Base-by-base conservation (phyloP, 768 basidiomycete genomes). In the Amanita molliuscula region DNA sequence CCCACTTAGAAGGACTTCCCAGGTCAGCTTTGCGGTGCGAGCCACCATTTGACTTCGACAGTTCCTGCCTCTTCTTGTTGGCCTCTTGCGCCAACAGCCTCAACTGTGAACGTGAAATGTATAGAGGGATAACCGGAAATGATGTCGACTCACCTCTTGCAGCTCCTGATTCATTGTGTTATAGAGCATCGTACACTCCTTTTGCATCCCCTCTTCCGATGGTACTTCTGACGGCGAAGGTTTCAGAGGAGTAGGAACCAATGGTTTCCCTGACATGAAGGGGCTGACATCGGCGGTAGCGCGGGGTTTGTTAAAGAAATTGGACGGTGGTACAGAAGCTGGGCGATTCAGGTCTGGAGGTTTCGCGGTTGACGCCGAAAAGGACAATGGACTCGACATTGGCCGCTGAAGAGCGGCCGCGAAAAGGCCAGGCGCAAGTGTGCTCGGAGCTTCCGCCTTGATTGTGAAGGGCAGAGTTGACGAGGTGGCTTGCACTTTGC, bases 141-240 rank as follows among this genome's bases (percentile, higher is more conserved):
- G 49, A 36, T 50, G 40, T 29, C 36, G 35, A 70, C 81, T 57
- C 60, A 89, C 89, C 35, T 71, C 65, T 21, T 77, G 67, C 0
- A 92, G 63, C 53, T 88, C 84, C 33, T 65, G 69, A 2, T 54
- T 59, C 35, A 88, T 61, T 10, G 60, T 64, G 1, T 54, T 48
- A 36, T 81, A 68, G 29, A 91, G 67, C 29, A 69, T 41, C 2
- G 61, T 56, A 54, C 82, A 82, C 58, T 89, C 81, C 15, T 72
- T 70, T 56, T 87, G 84, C 76, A 91, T 78, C 8, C 82, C 81
- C 48, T 78, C 74, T 52, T 80, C 75, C 53, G 74, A 56, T 51
- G 70, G 52, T 2, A 35, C 38, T 11, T 49, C 48, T 10, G 38
- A 8, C 35, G 55, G 45, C 21, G 54, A 41, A 21, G 55, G 41